Evolutionary conservation across 2,329 filamentous ascomycete species (phyloP), one percentile per base, ranked within the genome.

Genomic region (Hypoxylon sp.): DNA sequence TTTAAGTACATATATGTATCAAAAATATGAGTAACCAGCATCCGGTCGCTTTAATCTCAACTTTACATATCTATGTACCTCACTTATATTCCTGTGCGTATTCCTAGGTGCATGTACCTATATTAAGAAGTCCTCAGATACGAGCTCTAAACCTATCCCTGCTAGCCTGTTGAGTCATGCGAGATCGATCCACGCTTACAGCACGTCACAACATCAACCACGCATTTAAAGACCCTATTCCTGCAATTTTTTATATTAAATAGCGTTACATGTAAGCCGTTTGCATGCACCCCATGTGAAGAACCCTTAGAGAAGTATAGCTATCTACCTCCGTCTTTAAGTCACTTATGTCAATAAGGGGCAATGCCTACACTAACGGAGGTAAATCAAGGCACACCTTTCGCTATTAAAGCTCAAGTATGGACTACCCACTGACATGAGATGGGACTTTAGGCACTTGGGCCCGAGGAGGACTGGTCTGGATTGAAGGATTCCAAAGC

Each of bases 381-480:
- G 50, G 67, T 70, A 65, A 17, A 50, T 17, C 7, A 51, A 48
- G 19, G 14, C 13, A 7, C 23, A 64, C 4, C 13, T 25, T 58
- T 49, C 6, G n/a, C 11, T 41, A 38, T 23, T 30, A 9, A 25
- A 17, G 6, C 19, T 55, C 5, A 51, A 11, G 43, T 21, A 25
- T 51, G 17, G 28, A 28, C 28, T 51, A 58, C 50, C 28, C 48
- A 58, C 50, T 70, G 21, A 67, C 49, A 2, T 4, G 46, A 36
- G 5, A 58, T 41, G 36, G 41, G 41, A 5, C 38, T 23, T 19
- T 36, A 72, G 68, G 70, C 58, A 10, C 51, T 48, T 32, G 36
- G 65, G 21, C 52, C 63, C n/a, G 63, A 70, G 14, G 69, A 72
- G 41, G 69, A 73, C 48, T 73, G 69, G 71, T 67, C 71, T 19